Base-by-base conservation (phyloP, 352 stramenopile species). In the Aphanomyces stellatus region DNA sequence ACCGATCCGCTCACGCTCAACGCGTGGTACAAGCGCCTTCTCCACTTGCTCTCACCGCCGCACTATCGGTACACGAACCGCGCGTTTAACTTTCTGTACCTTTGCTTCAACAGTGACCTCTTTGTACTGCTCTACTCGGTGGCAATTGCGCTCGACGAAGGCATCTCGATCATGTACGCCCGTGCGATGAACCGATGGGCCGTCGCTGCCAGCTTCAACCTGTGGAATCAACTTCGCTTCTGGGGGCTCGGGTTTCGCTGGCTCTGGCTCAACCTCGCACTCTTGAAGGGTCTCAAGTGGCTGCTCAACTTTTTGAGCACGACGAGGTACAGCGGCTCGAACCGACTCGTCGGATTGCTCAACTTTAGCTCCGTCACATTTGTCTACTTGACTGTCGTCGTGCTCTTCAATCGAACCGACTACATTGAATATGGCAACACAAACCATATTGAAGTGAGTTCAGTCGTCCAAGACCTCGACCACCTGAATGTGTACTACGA, bases 401-500 rank as follows among this genome's bases (percentile, higher is more conserved):
- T 53, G 1, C 37, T 65, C 25, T 34, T 53, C 7, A 28, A 42
- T 24, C 27, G 42, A 24, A 17, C 33, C 10, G 17, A 37, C 13
- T 65, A 53, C 33, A 65, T 46, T 27, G 57, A 65, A 10, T 65
- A 51, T 28, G 33, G 5, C 57, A 65, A 65, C 43, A 17, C 24
- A 15, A 35, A 42, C 25, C 31, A 22, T 15, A 35, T n/a, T 10
- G 43, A 33, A 6, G 22, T 65, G 24, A 13, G 13, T 25, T 13
- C 42, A 2, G 4, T 25, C 1, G 17, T 34, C 11, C 10, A 65
- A 5, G 4, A 25, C 6, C 57, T 65, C 30, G 57, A 65, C 30
- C 34, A 35, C 17, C n/a, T 65, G 7, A 28, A 17, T 3, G 57
- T 65, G 5, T 15, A 55, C 2, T 37, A 53, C 11, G 6, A 41